Percentiles rank a stretch among this genome's conserved stretches.
Conservation (phyloP, 2,329 filamentous ascomycete genomes). For the Diaporthe helianthi region DNA sequence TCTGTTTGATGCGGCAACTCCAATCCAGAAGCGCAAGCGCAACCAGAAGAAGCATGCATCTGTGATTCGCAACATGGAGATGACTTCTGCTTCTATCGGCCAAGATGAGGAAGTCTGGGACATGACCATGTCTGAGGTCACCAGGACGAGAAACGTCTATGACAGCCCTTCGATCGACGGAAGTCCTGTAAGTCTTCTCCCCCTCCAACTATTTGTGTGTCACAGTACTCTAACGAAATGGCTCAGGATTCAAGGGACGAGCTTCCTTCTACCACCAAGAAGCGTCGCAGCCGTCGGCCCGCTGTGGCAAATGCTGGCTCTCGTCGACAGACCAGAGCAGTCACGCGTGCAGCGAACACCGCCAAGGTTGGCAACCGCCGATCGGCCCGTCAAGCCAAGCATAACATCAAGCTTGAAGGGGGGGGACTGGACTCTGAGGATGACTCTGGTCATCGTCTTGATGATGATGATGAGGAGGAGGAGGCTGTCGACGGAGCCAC, state of each 20-base stretch:
- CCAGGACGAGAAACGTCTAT: constrained; percentile 64
- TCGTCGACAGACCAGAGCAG: constrained; percentile 33
- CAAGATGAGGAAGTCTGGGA: constrained; percentile 71
- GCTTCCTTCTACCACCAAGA: constrained; percentile 42
- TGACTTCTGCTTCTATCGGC: constrained; percentile 68
- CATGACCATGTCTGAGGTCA: constrained; percentile 53
- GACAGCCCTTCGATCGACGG: constrained; percentile 62
- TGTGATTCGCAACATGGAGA: constrained; percentile 71
- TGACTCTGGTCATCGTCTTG: neutral
- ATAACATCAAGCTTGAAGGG: constrained; percentile 23
- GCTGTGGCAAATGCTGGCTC: constrained; percentile 28
- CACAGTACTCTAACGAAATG: neutral
- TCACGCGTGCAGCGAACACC: constrained; percentile 10
- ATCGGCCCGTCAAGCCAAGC: neutral
- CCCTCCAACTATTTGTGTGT: neutral
- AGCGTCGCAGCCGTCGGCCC: constrained; percentile 37
- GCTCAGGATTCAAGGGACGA: constrained; percentile 34
- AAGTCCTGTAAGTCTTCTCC: constrained; percentile 53
- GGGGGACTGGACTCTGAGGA: constrained; percentile 26
- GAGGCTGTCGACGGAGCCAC: neutral
- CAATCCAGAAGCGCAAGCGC: constrained; percentile 74
- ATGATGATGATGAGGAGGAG: constrained; percentile 16
- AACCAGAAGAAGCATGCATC: constrained; percentile 81
- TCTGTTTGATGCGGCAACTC: constrained; percentile 80
- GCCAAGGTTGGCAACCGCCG: constrained; percentile 14